Evolutionary conservation across 805 yeast genomes (phyloP).

Genomic region (Candida loeiensis): DNA sequence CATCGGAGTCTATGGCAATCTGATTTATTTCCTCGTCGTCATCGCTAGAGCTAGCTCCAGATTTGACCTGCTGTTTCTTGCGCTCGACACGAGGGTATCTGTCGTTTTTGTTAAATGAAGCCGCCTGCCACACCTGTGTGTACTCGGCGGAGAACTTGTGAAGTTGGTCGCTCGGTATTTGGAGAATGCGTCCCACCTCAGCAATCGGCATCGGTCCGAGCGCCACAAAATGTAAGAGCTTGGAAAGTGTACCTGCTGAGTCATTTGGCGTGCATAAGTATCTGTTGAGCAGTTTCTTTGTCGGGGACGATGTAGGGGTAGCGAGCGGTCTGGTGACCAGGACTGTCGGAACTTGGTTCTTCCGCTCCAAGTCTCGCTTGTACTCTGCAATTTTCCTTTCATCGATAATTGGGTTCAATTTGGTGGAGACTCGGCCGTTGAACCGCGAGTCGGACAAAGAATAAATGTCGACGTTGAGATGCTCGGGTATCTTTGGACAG

Average conservation of each 20-base stretch:
- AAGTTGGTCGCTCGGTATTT: conserved; percentile 18
- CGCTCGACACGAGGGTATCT: conserved; percentile 21
- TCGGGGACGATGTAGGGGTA: conserved; percentile 4
- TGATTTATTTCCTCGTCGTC: conserved; percentile 10
- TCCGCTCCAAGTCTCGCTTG: conserved; percentile 8
- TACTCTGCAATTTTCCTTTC: conserved; percentile 25
- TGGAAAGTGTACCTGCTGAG: conserved; percentile 12
- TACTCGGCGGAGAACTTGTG: conserved; percentile 26
- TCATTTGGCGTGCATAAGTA: conserved; percentile 1
- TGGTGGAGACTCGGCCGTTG: conserved; percentile 30
- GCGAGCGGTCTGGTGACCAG: neutral
- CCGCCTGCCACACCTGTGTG: conserved; percentile 24
- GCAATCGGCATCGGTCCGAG: conserved; percentile 43
- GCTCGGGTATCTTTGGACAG: conserved; percentile 32
- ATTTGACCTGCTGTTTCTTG: conserved; percentile 23
- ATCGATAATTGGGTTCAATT: conserved; percentile 31
- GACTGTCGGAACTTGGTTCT: neutral
- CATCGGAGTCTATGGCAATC: conserved; percentile 11
- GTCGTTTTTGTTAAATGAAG: conserved; percentile 28
- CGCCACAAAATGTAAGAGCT: conserved; percentile 45
- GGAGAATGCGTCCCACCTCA: conserved; percentile 20
- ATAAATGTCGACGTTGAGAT: conserved; percentile 35
- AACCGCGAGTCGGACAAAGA: conserved; percentile 14
- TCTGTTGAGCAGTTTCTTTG: neutral
- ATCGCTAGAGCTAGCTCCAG: conserved; percentile 17